Percentiles rank a stretch among this genome's conserved stretches.
These are phyloP conservation scores for Ustilago hordei DNA, from an alignment of 1,284 basidiomycete genomes.

Conservation along the genomic window DNA sequence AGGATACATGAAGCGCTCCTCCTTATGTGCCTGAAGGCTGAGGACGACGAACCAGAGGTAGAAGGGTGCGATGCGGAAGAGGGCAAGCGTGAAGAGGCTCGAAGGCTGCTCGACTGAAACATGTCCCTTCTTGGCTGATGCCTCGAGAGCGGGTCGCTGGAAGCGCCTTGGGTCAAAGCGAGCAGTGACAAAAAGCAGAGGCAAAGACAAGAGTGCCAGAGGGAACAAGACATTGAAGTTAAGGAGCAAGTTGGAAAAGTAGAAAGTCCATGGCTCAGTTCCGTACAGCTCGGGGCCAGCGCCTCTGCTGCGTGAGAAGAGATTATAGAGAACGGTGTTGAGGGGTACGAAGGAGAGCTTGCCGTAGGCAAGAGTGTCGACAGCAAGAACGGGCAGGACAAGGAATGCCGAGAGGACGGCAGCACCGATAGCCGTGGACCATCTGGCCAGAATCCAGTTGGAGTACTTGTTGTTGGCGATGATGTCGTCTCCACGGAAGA, in stretches of 20 bases:
- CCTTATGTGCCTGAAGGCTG: conserved; percentile 88
- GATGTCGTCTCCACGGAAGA: conserved; percentile 76
- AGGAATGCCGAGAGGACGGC: conserved; percentile 77
- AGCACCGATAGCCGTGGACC: conserved; percentile 76
- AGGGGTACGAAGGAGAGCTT: conserved; percentile 82
- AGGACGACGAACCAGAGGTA: conserved; percentile 90
- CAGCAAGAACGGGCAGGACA: conserved; percentile 71
- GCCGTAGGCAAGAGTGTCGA: conserved; percentile 89
- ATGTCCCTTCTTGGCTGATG: conserved; percentile 33
- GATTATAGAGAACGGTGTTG: conserved; percentile 94
- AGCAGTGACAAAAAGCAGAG: conserved; percentile 82
- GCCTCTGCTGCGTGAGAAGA: conserved; percentile 77
- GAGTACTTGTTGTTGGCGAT: conserved; percentile 25
- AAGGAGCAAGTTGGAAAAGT: conserved; percentile 75
- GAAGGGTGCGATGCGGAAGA: conserved; percentile 81
- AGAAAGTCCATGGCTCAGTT: conserved; percentile 79
- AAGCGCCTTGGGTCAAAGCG: conserved; percentile 82
- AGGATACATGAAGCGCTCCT: conserved; percentile 98
- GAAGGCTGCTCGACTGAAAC: conserved; percentile 23
- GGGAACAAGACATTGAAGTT: conserved; percentile 91
- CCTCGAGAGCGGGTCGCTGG: conserved; percentile 75
- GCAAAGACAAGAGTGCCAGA: conserved; percentile 75
- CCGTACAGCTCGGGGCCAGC: conserved; percentile 90
- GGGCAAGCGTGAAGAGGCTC: conserved; percentile 73
- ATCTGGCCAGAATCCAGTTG: conserved; percentile 71